Percentiles rank a stretch among this genome's conserved stretches.
phyloP scores from a whole-genome alignment of 768 basidiomycete species.

The Suillus clintonianus region DNA sequence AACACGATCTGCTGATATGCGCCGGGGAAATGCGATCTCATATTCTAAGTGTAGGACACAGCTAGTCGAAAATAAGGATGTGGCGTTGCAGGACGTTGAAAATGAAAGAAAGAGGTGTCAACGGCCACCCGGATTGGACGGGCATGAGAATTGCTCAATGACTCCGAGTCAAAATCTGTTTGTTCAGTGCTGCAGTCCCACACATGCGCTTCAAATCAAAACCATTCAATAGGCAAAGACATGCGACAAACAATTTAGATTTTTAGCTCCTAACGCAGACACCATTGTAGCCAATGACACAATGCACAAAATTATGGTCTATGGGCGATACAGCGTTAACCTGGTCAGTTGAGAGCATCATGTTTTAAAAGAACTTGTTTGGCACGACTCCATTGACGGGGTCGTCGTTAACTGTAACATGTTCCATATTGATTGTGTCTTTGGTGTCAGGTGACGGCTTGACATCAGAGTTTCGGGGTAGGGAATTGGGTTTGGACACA shows the following conservation, averaged over 20 bases:
- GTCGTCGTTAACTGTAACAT: slow-evolving; percentile 52
- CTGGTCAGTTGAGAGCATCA: neutral
- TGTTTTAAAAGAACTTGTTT: slow-evolving; percentile 48
- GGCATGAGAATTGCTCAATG: too few species aligned
- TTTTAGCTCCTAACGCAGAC: slow-evolving; percentile 26
- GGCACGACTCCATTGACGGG: slow-evolving; percentile 55
- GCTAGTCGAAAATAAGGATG: too few species aligned
- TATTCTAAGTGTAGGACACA: too few species aligned
- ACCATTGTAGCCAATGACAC: slow-evolving; percentile 25
- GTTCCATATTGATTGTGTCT: slow-evolving; percentile 34
- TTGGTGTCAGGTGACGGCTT: neutral
- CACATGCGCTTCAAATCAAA: neutral
- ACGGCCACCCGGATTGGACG: too few species aligned
- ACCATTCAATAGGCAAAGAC: neutral
- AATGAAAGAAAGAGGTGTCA: too few species aligned
- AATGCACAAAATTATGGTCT: slow-evolving; percentile 30
- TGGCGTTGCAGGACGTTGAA: too few species aligned
- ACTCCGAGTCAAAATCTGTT: too few species aligned
- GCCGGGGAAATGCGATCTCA: too few species aligned
- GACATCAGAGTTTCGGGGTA: neutral
- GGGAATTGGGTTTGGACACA: neutral
- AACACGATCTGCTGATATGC: too few species aligned
- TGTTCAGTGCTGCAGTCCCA: too few species aligned
- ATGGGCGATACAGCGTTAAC: neutral
- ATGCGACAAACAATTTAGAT: slow-evolving; percentile 27